Base-by-base conservation (phyloP, 2,329 filamentous ascomycete genomes). In the Aspergillus clavatus region DNA sequence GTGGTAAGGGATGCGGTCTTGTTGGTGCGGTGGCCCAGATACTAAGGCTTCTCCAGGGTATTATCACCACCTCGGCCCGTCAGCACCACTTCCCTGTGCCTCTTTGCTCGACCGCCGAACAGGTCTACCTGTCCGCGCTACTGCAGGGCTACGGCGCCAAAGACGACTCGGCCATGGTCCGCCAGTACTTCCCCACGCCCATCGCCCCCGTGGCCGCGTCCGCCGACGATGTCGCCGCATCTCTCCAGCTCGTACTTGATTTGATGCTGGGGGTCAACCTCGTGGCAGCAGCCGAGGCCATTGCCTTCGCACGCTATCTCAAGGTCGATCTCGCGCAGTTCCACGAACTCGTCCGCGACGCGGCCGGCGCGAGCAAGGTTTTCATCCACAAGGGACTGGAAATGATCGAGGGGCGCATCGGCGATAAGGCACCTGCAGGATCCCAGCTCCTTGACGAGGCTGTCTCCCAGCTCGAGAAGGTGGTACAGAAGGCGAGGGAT, bases 11-110 rank as follows among this genome's bases (percentile, higher is more conserved):
- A 5, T 4, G n/a, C n/a, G n/a, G n/a, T 31, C 11, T 3, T 24
- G n/a, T 3, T 26, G 3, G n/a, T 12, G 11, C 22, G 18, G 8
- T 23, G 7, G 11, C 7, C 16, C 26, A 10, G 7, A 10, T 12
- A 38, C 41, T 38, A 7, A 22, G 31, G n/a, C n/a, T n/a, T 26
- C 5, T 18, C 19, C 16, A 77, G 58, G 74, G 78, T 40, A 87
- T 87, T 64, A 84, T 87, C 60, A 86, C 83, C 1, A 77, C 79
- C 21, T 81, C 81, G 46, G 81, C 82, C 1, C 72, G 81, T 16
- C 69, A 78, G 33, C 66, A 71, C 43, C 70, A 72, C 22, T 86
- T 84, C 60, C 75, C 81, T 0, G 76, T 76, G 1, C 80, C 80
- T 0, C 76, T 87, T 58, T 79, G 77, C 44, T 76, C 75, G 28